Base-by-base conservation (phyloP, 371 early-diverging fungal genomes). In the Rhizopus sp. region DNA sequence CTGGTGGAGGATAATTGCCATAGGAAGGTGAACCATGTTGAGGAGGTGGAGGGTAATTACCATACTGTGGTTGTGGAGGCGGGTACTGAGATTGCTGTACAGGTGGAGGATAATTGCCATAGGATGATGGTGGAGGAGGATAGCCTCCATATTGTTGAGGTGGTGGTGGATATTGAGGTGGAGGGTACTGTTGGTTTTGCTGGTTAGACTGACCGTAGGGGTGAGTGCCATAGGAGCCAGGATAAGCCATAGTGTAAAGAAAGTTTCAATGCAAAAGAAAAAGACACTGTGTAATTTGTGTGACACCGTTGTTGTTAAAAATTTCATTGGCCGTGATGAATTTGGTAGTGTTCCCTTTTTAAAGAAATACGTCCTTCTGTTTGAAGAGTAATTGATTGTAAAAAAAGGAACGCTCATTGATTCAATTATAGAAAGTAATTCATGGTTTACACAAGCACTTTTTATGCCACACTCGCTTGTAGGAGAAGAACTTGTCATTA, bases 171-270 rank as follows among this genome's bases (percentile, higher is more conserved):
- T 59, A 59, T 4, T 12, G 50, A 30, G 57, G 50, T 32, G 57
- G 47, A 16, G 34, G 56, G 34, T 48, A 37, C n/a, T 49, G 32
- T 17, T 45, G 45, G n/a, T 60, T 45, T 13, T 47, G 39, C 42
- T 61, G 62, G 7, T 39, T 54, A 12, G 66, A 61, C 23, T 57
- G 57, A 33, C 57, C 60, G 31, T 61, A 57, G 42, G 59, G 59
- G 29, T 58, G 58, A 31, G 59, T 55, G 7, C 64, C 64, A 32
- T 64, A 64, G 30, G 59, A 17, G 33, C 64, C 64, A 31, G 64
- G 64, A 52, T 64, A 64, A 32, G 60, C 30, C 64, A 64, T 64
- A 2, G 23, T 23, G 23, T 23, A 2, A 23, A 23, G 23, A 23
- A 23, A 23, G 23, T 23, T 23, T 23, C 23, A 23, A 23, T 23